Evolutionary conservation across 345 rosid species (phyloP), one percentile per base, ranked within the genome.

Genomic region (Brassica juncea): DNA sequence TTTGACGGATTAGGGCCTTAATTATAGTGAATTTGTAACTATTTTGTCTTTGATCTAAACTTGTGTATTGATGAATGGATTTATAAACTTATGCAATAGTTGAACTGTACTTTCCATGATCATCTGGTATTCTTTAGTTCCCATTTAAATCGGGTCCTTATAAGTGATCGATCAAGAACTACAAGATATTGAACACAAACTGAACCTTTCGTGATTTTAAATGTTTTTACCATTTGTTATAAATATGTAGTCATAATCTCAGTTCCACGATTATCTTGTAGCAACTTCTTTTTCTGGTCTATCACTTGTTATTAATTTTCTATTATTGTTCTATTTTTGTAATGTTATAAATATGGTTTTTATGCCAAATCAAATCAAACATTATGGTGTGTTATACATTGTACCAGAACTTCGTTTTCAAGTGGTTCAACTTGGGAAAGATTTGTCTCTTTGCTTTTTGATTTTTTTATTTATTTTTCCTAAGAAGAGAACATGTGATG

Each of bases 351-450:
- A 68, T 67, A 28, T 79, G 52, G 82, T 60, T 79, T 60, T 73
- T 44, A 49, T 79, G 70, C 82, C 74, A 73, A 79, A 79, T 73
- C 78, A 73, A 79, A 73, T 79, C 66, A 73, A 73, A 73, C 78
- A 73, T 73, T 31, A 79, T 44, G 77, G 73, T 72, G 78, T 79
- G 66, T 79, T 79, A 74, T 73, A 60, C 78, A 68, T 79, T 73
- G 82, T 79, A 73, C 77, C 9, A 25, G 12, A 72, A 4, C 15
- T 11, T 68, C 67, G 82, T 79, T 73, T 73, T 31, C 57, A 67
- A 32, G 73, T 73, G 82, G 15, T 57, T 78, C 73, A 58, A 58
- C 73, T 72, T 78, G 77, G 31, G 62, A 30, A 58, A 11, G 8
- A 73, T 72, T 59, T 73, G 68, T 67, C 71, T 70, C 60, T 70